phyloP scores from a whole-genome alignment of 805 yeast species.

The Myxozyma melibiosi region DNA sequence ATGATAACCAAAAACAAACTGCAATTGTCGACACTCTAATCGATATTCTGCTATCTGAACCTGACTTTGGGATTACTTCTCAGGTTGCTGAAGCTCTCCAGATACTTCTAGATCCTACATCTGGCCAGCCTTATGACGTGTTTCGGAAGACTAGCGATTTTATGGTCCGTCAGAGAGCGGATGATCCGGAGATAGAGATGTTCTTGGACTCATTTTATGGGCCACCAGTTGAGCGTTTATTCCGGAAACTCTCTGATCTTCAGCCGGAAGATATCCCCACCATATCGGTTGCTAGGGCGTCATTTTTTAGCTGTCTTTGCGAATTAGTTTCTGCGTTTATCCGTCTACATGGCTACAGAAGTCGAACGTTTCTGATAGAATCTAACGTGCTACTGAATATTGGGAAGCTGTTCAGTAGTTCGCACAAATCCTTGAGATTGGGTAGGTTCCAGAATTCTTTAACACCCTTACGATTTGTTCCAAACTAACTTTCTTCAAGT shows the following conservation, averaged over 20 bases:
- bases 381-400: slow-evolving; percentile 62
- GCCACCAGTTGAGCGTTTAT: slow-evolving; percentile 61
- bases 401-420: slow-evolving; percentile 50
- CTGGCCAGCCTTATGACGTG: slow-evolving; percentile 26
- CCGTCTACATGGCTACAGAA: slow-evolving; percentile 60
- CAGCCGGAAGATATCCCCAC: neutral
- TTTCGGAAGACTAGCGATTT: slow-evolving; percentile 20
- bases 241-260: slow-evolving; percentile 51
- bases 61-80: slow-evolving; percentile 69
- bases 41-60: slow-evolving; percentile 62
- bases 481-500: slow-evolving; percentile 63
- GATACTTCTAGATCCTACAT: slow-evolving; percentile 64
- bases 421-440: slow-evolving; percentile 42
- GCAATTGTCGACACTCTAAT: slow-evolving; percentile 48
- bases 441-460: slow-evolving; percentile 1
- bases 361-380: slow-evolving; percentile 65
- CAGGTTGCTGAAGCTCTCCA: slow-evolving; percentile 85
- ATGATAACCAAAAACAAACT: neutral
- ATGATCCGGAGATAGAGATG: slow-evolving; percentile 30
- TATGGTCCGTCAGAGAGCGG: slow-evolving; percentile 23
- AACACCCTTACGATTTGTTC: neutral
- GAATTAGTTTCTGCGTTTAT: slow-evolving; percentile 72
- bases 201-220: slow-evolving; percentile 65
- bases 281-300: slow-evolving; percentile 19
- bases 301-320: slow-evolving; percentile 59